Conservation (phyloP, 2,329 filamentous ascomycete genomes). For the Gnomoniopsis smithogilvyi region DNA sequence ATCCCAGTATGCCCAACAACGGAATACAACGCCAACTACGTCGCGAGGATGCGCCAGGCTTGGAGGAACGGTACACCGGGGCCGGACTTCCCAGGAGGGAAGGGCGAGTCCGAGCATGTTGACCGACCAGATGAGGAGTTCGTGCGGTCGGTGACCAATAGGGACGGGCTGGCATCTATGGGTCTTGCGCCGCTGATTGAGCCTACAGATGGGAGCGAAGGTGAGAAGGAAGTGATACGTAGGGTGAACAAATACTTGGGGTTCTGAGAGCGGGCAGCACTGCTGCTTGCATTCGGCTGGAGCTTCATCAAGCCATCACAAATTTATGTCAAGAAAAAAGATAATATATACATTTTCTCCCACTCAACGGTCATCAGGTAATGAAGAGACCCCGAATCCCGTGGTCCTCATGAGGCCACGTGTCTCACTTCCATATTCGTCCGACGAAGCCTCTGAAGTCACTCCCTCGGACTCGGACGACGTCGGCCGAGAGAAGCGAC, state of each 20-base stretch:
- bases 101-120: constrained; percentile 59
- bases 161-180: constrained; percentile 5
- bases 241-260: constrained; percentile 13
- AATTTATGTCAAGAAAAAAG: too few relatives aligned
- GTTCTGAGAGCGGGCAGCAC: neutral
- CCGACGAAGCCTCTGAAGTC: neutral
- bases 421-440: neutral
- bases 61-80: constrained; percentile 67
- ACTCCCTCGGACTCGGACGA: neutral
- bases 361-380: neutral
- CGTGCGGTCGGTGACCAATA: neutral
- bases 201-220: neutral
- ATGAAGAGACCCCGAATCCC: constrained; percentile 1
- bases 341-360: neutral
- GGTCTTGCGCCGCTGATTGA: constrained; percentile 12
- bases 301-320: neutral
- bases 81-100: constrained; percentile 70
- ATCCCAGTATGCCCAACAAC: constrained; percentile 85
- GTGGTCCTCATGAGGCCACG: neutral
- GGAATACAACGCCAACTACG: constrained; percentile 67
- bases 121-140: constrained; percentile 33
- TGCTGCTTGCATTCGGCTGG: neutral
- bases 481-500: neutral
- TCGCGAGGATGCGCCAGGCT: constrained; percentile 65
- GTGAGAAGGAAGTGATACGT: constrained; percentile 8